Conservation (phyloP, 2,329 filamentous ascomycete genomes). For the Nemania diffusa region DNA sequence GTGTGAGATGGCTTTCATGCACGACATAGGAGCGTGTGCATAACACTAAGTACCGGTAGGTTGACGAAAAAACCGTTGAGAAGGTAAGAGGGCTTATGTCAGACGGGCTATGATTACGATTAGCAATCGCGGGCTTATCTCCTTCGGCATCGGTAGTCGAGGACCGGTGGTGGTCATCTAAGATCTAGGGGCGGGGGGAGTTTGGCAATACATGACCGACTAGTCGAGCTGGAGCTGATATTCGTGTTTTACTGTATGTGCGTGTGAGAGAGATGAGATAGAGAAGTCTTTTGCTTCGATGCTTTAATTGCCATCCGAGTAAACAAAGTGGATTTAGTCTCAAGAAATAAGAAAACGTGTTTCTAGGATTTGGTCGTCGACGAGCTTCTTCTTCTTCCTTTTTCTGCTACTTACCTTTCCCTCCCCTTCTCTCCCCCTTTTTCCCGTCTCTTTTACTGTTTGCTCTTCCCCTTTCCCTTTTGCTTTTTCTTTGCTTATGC, state of each 20-base stretch:
- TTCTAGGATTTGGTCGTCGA: neutral
- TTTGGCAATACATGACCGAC: neutral
- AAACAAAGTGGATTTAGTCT: neutral
- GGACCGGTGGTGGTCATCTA: conserved; percentile 1
- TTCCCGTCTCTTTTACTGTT: neutral
- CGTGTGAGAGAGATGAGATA: neutral
- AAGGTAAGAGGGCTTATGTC: conserved; percentile 26
- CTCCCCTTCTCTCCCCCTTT: neutral
- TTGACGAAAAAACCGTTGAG: conserved; percentile 11
- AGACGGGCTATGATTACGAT: conserved; percentile 26
- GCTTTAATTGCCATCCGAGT: neutral
- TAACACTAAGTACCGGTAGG: neutral
- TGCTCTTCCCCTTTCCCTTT: neutral
- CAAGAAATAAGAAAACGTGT: neutral
- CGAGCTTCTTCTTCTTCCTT: neutral
- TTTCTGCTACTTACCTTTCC: neutral
- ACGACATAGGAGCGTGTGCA: conserved; percentile 28
- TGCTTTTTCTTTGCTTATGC: neutral
- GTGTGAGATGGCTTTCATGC: conserved; percentile 23
- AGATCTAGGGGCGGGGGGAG: neutral
- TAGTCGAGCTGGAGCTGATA: neutral
- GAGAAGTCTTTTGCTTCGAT: neutral
- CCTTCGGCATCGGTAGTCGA: conserved; percentile 18
- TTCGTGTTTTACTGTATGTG: neutral
- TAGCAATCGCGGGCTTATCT: conserved; percentile 19